Percentiles rank a stretch among this genome's conserved stretches.
These are phyloP conservation scores for Eucalyptus erythrocorys DNA, from an alignment of 345 rosid genomes.

Conservation along the genomic window DNA sequence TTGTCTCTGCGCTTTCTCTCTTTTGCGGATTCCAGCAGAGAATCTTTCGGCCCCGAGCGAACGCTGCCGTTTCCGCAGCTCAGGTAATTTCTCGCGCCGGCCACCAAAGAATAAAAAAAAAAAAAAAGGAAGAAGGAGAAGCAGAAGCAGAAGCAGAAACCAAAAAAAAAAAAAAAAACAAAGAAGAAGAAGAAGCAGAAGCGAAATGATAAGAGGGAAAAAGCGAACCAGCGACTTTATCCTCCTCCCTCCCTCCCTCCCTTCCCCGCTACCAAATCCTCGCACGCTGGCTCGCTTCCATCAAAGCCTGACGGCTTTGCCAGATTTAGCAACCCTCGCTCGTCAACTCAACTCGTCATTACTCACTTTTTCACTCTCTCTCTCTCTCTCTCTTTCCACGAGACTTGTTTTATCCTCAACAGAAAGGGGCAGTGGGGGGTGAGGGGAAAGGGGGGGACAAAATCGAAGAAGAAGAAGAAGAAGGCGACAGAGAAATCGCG, in stretches of 20 bases:
- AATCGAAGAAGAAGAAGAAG: not conserved
- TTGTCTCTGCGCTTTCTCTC: not conserved
- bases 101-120: not conserved
- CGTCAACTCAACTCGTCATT: not conserved
- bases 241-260: not conserved
- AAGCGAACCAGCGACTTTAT: not conserved
- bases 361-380: not conserved
- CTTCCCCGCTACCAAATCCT: no score
- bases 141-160: no score
- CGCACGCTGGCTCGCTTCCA: not conserved
- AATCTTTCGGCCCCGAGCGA: not conserved
- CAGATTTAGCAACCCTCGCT: not conserved
- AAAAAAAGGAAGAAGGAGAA: no score
- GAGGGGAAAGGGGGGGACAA: not conserved
- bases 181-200: not conserved
- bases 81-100: not conserved
- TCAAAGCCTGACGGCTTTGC: not conserved
- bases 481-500: not conserved
- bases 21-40: not conserved
- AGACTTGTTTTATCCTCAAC: not conserved
- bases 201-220: not conserved
- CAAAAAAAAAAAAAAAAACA: no score
- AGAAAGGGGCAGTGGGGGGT: not conserved
- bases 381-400: not conserved
- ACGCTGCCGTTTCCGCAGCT: not conserved